These are phyloP conservation scores for Kwoniella sp. DNA, from an alignment of 768 basidiomycete species.

Conservation along the genomic window DNA sequence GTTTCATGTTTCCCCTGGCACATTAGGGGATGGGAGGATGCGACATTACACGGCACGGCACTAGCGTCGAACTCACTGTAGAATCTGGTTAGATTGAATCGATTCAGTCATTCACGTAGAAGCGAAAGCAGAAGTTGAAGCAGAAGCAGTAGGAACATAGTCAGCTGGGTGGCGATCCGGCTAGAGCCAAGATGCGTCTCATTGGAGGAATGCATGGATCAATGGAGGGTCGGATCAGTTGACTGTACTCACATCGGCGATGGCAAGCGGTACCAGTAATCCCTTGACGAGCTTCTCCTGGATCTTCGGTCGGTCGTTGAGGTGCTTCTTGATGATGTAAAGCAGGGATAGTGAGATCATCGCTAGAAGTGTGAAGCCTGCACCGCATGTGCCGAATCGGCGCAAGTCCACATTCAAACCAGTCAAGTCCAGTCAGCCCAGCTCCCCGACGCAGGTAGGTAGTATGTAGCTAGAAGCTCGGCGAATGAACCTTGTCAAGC, in stretches of 20 bases:
- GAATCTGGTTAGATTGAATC: constrained; percentile 11
- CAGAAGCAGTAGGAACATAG: background rate
- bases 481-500: no score
- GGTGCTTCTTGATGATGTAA: constrained; percentile 33
- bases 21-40: no score
- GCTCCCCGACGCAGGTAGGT: no score
- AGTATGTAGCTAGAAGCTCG: no score
- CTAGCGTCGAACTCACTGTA: constrained; percentile 29
- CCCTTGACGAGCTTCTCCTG: constrained; percentile 49
- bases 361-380: constrained; percentile 52
- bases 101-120: no score
- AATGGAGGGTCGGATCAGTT: no score
- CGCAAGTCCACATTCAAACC: background rate
- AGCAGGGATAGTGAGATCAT: constrained; percentile 49
- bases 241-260: constrained; percentile 47
- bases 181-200: no score
- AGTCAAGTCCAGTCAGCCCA: no score
- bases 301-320: constrained; percentile 30
- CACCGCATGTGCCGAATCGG: background rate
- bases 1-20: no score
- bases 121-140: background rate
- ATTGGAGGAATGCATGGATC: no score
- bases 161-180: no score
- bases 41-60: no score
- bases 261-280: constrained; percentile 50